Base-by-base conservation (phyloP, 2,329 filamentous ascomycete species). In the Amesomyces nigricolor region DNA sequence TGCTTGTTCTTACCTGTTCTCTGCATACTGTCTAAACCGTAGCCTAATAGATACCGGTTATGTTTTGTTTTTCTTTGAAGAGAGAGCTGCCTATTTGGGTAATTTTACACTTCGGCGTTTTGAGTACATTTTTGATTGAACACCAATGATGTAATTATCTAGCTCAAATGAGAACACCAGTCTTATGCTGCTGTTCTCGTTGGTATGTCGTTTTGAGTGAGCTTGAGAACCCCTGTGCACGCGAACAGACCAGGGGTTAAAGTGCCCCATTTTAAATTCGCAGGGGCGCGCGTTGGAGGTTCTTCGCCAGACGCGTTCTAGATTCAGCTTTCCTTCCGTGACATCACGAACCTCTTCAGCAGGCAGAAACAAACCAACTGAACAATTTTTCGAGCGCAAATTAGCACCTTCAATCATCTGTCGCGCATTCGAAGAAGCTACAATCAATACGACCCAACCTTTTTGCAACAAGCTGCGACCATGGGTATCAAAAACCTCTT, bases 401-500 rank as follows among this genome's bases (percentile, higher is more conserved):
- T 4, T 22, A 32, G 19, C 11, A 2, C 45, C 10, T 26, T 26
- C 26, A 14, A 14, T 19, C 38, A 13, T 7, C 4, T 39, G 14
- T 14, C 6, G 1, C 29, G 14, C 14, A n/a, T n/a, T 5, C 2
- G 22, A 9, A 47, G 26, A 45, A 29, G 43, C 29, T 14, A 26
- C n/a, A 11, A 13, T 13, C 14, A 26, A 32, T 11, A n/a, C 35
- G 35, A 46, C 16, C 11, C 32, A 19, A 22, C 11, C 19, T n/a
- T 50, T 4, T 19, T 32, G 17, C 9, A 3, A 45, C 37, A 44
- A 38, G 19, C 47, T 43, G 65, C 64, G 62, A 75, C 62, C 40
- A 85, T 83, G 78, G 79, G 82, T 71, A 86, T 86, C 65, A 86
- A 85, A 78, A 83, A 88, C 65, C 81, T 94, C 43, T 90, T 86